Base-by-base conservation (phyloP, 192 early-diverging fungal genomes). In the Coemansia sp. region DNA sequence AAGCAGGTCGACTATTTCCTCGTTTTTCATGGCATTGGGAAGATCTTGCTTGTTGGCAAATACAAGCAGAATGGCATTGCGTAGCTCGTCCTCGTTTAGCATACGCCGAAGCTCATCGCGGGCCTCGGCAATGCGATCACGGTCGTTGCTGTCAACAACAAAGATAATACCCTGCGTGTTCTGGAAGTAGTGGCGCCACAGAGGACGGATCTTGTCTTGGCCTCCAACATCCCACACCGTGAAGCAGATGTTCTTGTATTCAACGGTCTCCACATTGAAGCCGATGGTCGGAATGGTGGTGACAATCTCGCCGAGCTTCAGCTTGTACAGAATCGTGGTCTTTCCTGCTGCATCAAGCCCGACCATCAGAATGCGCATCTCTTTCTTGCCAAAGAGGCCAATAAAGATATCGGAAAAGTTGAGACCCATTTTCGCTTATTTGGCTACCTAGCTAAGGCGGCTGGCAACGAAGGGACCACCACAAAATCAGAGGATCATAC, bases 21-120 rank as follows among this genome's bases (percentile, higher is more conserved):
- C 86, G 64, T 92, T 90, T 71, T 85, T 90, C 93, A 97, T 95
- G 71, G 96, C 94, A 82, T 93, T 93, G 65, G 94, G 93, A 65
- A 96, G 81, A 88, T 98, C 97, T 79, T 98, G 97, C 87, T 98
- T 98, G 89, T 98, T 98, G 82, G 95, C 95, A 84, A 97, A 94
- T 24, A 98, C 92, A 49, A 98, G 76, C 50, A 98, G 82, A 60
- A 90, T 82, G 28, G 92, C 94, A 64, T 92, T 88, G 76, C 90
- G 90, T 56, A 98, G 89, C 82, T 97, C 94, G 76, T 95, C 92
- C 82, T 97, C 96, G 82, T 92, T 91, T 56, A 98, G 79, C 93
- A 97, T 95, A 62, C 92, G 90, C 69, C 92, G 89, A 51, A 98
- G 85, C 84, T 97, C 96, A 47, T 94, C 93, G 60, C 91, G 90